These are phyloP conservation scores for Pleurotus tuoliensis DNA, from an alignment of 768 basidiomycete species.

Conservation along the genomic window DNA sequence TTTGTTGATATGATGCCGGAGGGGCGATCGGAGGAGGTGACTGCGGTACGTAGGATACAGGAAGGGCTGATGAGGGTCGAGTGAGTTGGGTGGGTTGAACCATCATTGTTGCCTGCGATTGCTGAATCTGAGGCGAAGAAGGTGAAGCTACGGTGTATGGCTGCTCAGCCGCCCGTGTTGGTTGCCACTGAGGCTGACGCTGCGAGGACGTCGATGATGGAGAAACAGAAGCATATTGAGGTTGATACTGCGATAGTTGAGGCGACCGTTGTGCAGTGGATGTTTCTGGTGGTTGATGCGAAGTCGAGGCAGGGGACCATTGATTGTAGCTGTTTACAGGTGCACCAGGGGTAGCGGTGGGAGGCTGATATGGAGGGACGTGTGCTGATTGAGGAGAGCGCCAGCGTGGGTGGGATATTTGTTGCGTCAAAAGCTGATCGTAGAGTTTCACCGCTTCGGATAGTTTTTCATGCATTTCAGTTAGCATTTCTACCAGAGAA, in stretches of 20 bases:
- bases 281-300: conserved; percentile 14
- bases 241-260: conserved; percentile 16
- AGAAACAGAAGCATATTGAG: conserved; percentile 11
- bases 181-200: conserved; percentile 23
- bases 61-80: conserved; percentile 18
- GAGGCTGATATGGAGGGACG: conserved; percentile 28
- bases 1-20: conserved; percentile 3
- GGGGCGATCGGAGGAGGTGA: conserved; percentile 12
- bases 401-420: conserved; percentile 73
- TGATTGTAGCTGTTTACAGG: conserved; percentile 26
- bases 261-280: conserved; percentile 7
- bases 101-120: conserved; percentile 12
- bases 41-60: conserved; percentile 14
- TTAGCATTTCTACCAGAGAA: conserved; percentile 61
- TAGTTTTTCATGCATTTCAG: conserved; percentile 93
- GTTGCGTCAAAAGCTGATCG: conserved; percentile 82
- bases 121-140: conserved; percentile 13
- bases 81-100: conserved; percentile 18
- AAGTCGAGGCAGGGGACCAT: conserved; percentile 28
- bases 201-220: conserved; percentile 7
- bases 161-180: conserved; percentile 8
- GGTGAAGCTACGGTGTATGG: conserved; percentile 14
- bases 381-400: conserved; percentile 32
- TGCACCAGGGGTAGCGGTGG: conserved; percentile 19
- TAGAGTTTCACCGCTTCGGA: conserved; percentile 91